Conservation (phyloP, 116 monocot species). For the Papilionanthe hybrid region DNA sequence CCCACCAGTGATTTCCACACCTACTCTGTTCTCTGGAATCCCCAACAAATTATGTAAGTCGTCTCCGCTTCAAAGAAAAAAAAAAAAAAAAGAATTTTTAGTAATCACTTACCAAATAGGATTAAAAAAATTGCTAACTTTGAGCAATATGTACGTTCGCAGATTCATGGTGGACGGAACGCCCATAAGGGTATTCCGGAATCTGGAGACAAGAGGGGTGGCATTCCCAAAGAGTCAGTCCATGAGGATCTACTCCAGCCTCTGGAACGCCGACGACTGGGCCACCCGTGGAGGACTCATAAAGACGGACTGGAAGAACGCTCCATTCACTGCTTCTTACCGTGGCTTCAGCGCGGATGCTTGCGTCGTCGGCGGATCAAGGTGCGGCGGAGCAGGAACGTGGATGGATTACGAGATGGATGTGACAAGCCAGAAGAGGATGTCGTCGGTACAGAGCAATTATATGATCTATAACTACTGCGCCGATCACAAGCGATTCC, state of each 20-base stretch:
- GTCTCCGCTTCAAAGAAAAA: background rate
- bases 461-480: conserved; percentile 70
- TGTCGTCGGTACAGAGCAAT: conserved; percentile 46
- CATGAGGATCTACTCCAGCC: conserved; percentile 74
- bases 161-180: conserved; percentile 5
- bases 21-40: conserved; percentile 39
- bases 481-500: conserved; percentile 40
- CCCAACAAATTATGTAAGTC: conserved; percentile 28
- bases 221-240: conserved; percentile 3
- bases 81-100: too few relatives aligned
- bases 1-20: conserved; percentile 38
- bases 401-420: conserved; percentile 24
- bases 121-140: background rate
- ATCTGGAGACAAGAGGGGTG: background rate
- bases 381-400: background rate
- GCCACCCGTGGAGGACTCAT: conserved; percentile 15
- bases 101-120: background rate
- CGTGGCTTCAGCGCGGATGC: conserved; percentile 1
- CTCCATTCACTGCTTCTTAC: conserved; percentile 1
- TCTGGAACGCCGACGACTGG: conserved; percentile 77
- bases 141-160: background rate
- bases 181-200: conserved; percentile 13
- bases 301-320: conserved; percentile 2
- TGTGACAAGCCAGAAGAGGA: conserved; percentile 12
- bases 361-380: conserved; percentile 3